Evolutionary conservation across 345 rosid genomes (phyloP), one percentile per base, ranked within the genome.

Genomic region (Citrus sp.): DNA sequence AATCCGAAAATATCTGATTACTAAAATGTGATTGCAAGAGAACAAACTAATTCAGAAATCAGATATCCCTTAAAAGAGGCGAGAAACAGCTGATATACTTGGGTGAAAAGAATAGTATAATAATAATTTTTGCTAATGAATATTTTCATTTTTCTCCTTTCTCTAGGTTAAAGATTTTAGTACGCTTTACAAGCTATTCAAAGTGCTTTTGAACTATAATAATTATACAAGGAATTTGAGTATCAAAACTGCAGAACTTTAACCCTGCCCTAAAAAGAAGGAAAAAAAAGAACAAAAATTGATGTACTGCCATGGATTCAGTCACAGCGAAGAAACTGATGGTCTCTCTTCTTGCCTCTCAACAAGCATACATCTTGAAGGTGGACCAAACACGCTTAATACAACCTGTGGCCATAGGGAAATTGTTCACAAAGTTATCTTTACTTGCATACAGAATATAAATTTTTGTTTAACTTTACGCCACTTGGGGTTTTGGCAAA

Each of bases 361-460:
- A 5, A 78, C 80, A 46, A 86, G 78, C 72, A 84, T 84, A 70
- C 87, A 84, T 84, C 97, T 96, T 7, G 97, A 89, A 25, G 98
- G 91, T 19, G 99, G 98, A 56, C 99, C 99, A 81, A 93, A 87
- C 84, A 97, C 74, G 90, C 98, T 92, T 91, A 97, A 82, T 54
- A 94, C 87, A 73, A 97, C 99, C 99, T 97, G 90, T 67, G 78
- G 9, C 66, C 75, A 28, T 2, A 1, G 34, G 25, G 12, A 14
- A 22, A 22, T 59, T 22, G 28, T 9, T 59, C 10, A 19, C 9
- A 8, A 22, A 66, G 6, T 66, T 66, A 22, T 34, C 7, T 21
- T 66, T 2, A 7, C 42, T 28, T 28, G 35, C 67, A 28, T 12
- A 28, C 67, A 5, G 34, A 28, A 62, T 28, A 14, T 13, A 13